Base-by-base conservation (phyloP, 1,284 basidiomycete species). In the Ceraceosorus guamensis region DNA sequence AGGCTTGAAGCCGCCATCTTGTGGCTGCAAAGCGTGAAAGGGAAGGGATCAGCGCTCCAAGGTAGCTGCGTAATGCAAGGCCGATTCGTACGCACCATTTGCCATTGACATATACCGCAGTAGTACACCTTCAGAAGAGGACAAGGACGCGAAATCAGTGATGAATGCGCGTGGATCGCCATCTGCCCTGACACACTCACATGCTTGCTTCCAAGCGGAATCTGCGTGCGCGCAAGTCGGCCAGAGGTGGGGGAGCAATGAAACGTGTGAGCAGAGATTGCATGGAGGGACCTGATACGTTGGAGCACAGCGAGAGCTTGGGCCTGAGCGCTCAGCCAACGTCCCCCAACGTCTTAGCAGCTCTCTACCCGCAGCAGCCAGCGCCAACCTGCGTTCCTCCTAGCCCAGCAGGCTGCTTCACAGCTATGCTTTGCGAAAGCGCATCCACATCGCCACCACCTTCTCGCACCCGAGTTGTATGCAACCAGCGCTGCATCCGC, bases 41-140 rank as follows among this genome's bases (percentile, higher is more conserved):
- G n/a, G n/a, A n/a, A n/a, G n/a, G n/a, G n/a, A n/a, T n/a, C n/a
- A n/a, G n/a, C n/a, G n/a, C n/a, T n/a, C n/a, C n/a, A n/a, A n/a
- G n/a, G n/a, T n/a, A n/a, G n/a, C n/a, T n/a, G n/a, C n/a, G n/a
- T n/a, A n/a, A n/a, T n/a, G n/a, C n/a, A n/a, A n/a, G n/a, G n/a
- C n/a, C n/a, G n/a, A n/a, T n/a, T n/a, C n/a, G n/a, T n/a, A n/a
- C n/a, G n/a, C n/a, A n/a, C n/a, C n/a, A n/a, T n/a, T n/a, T n/a
- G n/a, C 71, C 71, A 75, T 50, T 72, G 68, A 48, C 73, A 75
- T 49, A 75, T 75, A 52, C 66, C 67, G 55, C 73, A 75, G 43
- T 62, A 53, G 60, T 58, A 75, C 49, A 75, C 66, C 50, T 73
- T 33, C 10, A 16, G 18, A n/a, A 48, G 46, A 33, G 32, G 46